Conservation (phyloP, 768 basidiomycete genomes). For the Tricholoma sp. region DNA sequence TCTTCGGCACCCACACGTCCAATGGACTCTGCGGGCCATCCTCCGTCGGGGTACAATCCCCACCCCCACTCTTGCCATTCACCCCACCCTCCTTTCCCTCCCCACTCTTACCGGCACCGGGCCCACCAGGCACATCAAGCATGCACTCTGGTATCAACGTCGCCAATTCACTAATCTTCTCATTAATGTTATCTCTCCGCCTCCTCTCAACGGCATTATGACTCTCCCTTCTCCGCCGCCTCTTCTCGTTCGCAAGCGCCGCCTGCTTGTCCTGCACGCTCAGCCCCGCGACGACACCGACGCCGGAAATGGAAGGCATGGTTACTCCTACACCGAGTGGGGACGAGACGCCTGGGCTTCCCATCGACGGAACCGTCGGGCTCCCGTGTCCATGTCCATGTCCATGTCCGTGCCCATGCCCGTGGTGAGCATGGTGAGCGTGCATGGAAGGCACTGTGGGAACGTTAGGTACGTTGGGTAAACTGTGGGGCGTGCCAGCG, state of each 20-base stretch:
- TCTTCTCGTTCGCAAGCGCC: constrained; percentile 72
- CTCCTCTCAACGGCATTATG: constrained; percentile 92
- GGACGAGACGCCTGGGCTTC: neutral
- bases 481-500: neutral
- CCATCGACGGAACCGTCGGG: neutral
- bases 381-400: neutral
- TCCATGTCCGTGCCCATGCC: too few species aligned
- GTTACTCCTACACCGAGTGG: neutral
- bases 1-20: neutral
- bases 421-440: neutral
- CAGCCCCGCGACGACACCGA: neutral
- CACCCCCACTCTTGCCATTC: neutral
- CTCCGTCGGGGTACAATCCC: neutral
- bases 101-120: constrained; percentile 28
- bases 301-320: neutral
- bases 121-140: constrained; percentile 41
- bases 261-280: constrained; percentile 42
- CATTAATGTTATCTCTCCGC: constrained; percentile 89
- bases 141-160: constrained; percentile 85
- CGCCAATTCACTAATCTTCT: constrained; percentile 88
- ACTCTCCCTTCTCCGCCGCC: constrained; percentile 73
- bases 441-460: neutral
- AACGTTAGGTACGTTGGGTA: neutral
- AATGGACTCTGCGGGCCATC: neutral
- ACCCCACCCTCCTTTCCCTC: neutral